Evolutionary conservation across 208 protist genomes (phyloP).

Genomic region (Leptomonas pyrrhocoris): DNA sequence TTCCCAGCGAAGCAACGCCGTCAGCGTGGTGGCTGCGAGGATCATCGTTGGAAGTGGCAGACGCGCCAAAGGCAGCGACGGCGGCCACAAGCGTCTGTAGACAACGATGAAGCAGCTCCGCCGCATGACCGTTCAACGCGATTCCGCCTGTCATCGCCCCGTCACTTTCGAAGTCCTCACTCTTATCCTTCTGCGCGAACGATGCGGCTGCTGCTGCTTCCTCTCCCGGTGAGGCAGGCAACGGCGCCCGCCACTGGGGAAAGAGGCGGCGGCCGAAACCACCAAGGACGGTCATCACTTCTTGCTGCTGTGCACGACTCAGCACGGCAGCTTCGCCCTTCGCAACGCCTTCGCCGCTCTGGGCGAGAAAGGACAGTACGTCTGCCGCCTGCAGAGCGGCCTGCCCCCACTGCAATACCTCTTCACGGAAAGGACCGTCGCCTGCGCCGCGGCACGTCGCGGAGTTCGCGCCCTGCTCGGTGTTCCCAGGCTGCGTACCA

Average conservation of each 20-base stretch:
- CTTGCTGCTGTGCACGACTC: conserved; percentile 1
- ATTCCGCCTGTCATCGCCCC: background rate
- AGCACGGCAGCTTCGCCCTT: background rate
- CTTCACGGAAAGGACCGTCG: conserved; percentile 23
- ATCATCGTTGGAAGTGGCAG: background rate
- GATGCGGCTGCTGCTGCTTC: background rate
- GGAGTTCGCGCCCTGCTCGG: background rate
- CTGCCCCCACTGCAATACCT: conserved; percentile 14
- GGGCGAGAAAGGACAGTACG: background rate
- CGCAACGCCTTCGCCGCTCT: no score
- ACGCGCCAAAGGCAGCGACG: conserved; percentile 4
- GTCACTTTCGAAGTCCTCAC: background rate
- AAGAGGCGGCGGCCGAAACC: conserved; percentile 16
- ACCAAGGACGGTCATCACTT: conserved; percentile 13
- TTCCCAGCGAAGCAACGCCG: background rate
- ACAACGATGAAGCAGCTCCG: conserved; percentile 23
- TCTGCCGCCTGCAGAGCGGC: conserved; percentile 1
- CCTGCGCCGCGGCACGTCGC: background rate
- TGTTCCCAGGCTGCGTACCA: background rate
- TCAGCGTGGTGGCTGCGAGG: background rate
- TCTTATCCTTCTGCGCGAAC: no score
- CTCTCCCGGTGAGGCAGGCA: no score
- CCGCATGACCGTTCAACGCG: conserved; percentile 24
- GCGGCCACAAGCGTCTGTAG: conserved; percentile 21
- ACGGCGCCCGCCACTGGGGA: background rate